Conservation (phyloP, 306 rosid species). For the Acmispon strigosus region DNA sequence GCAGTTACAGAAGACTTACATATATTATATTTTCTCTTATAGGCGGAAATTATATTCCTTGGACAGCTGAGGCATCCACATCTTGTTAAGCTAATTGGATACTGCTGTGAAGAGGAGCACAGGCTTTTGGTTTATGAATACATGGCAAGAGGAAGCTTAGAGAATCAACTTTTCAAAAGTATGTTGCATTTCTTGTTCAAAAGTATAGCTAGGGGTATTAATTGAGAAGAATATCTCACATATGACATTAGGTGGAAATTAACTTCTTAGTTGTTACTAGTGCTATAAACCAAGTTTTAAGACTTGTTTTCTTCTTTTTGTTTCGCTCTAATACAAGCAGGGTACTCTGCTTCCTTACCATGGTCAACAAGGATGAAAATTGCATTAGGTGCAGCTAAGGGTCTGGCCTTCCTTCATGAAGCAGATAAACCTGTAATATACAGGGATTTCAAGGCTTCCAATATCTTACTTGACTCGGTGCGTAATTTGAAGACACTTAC, state of each 20-base stretch:
- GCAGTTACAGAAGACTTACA: too few species aligned
- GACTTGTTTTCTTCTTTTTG: not conserved
- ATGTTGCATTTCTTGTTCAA: slow-evolving; percentile 11
- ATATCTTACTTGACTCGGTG: slow-evolving; percentile 65
- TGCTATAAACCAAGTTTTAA: not conserved
- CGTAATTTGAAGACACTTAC: too few species aligned
- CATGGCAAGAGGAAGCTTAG: slow-evolving; percentile 74
- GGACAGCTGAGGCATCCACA: slow-evolving; percentile 75
- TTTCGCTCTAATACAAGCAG: slow-evolving; percentile 24
- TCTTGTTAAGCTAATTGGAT: slow-evolving; percentile 74
- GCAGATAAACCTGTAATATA: slow-evolving; percentile 71
- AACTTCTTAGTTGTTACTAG: not conserved
- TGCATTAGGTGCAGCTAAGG: slow-evolving; percentile 73
- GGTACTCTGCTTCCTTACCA: slow-evolving; percentile 56
- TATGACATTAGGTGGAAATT: not conserved
- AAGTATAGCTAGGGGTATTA: not conserved
- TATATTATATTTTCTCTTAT: not conserved
- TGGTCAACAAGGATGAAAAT: slow-evolving; percentile 83
- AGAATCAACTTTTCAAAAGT: slow-evolving; percentile 67
- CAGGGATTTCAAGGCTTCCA: slow-evolving; percentile 80
- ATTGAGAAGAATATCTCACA: not conserved
- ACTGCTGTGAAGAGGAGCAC: slow-evolving; percentile 67
- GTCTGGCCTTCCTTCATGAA: slow-evolving; percentile 73
- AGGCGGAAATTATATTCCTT: slow-evolving; percentile 79
- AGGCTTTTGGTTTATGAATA: slow-evolving; percentile 74